Percentiles rank a stretch among this genome's conserved stretches.
phyloP scores from a whole-genome alignment of 495 filamentous ascomycete genomes.

The Tuber calosporum region DNA sequence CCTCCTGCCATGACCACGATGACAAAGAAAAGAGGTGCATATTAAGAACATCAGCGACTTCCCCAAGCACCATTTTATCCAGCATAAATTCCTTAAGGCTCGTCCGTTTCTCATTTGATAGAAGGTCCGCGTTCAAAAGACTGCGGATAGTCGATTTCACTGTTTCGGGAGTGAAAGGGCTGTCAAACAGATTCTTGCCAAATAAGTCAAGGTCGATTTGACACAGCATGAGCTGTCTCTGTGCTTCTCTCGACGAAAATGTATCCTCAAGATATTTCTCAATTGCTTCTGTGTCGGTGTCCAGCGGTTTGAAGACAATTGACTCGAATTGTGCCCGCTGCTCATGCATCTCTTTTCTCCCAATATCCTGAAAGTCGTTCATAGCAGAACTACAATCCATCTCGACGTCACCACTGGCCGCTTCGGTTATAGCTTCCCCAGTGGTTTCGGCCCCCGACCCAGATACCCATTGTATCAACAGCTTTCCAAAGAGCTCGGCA shows the following conservation, averaged over 20 bases:
- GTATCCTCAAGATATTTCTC: constrained; percentile 49
- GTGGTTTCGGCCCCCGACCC: constrained; percentile 29
- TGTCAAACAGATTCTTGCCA: constrained; percentile 43
- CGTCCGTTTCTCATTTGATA: constrained; percentile 54
- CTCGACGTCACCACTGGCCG: constrained; percentile 28
- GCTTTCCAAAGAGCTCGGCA: constrained; percentile 54
- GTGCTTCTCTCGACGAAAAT: constrained; percentile 46
- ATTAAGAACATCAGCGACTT: constrained; percentile 61
- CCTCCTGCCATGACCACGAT: constrained; percentile 55
- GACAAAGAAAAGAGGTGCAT: constrained; percentile 56
- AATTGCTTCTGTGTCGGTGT: constrained; percentile 48
- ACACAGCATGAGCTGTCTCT: constrained; percentile 31
- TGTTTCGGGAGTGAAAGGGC: constrained; percentile 43
- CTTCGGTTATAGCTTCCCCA: constrained; percentile 17
- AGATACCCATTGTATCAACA: constrained; percentile 59
- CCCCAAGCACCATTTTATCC: constrained; percentile 52
- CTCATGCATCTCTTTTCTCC: constrained; percentile 49
- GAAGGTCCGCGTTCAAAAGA: constrained; percentile 52
- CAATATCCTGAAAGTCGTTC: constrained; percentile 46
- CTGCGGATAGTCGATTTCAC: constrained; percentile 49
- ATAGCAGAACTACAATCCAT: constrained; percentile 30
- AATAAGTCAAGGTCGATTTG: constrained; percentile 47
- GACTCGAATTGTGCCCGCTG: constrained; percentile 53
- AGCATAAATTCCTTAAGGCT: constrained; percentile 56
- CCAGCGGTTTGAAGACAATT: constrained; percentile 50